Percentiles rank a stretch among this genome's conserved stretches.
phyloP scores from a whole-genome alignment of 2,329 filamentous ascomycete species.

The Epichloe elymi region DNA sequence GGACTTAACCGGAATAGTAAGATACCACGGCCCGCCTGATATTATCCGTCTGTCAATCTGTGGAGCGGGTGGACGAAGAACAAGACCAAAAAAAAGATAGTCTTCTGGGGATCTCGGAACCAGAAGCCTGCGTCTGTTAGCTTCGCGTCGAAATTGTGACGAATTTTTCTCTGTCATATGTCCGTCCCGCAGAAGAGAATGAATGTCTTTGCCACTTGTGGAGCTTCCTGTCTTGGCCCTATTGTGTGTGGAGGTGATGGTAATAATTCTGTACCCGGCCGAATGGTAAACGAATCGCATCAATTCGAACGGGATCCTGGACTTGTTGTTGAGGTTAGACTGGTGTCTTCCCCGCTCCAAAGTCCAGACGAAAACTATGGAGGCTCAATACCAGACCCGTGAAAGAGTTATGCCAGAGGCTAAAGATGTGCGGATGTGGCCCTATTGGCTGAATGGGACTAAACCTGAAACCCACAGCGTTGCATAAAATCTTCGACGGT shows the following conservation, averaged over 20 bases:
- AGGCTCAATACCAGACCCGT: background rate
- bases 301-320: background rate
- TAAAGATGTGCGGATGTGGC: conserved; percentile 10
- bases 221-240: background rate
- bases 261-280: background rate
- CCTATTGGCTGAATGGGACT: conserved; percentile 15
- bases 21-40: background rate
- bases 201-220: background rate
- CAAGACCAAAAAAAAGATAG: background rate
- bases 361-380: background rate
- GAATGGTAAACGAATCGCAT: conserved; percentile 1
- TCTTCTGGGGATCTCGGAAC: background rate
- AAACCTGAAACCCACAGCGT: conserved; percentile 23
- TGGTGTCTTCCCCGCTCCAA: background rate
- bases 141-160: background rate
- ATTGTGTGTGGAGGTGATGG: background rate
- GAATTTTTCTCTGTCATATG: too few relatives aligned
- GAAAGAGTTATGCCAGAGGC: background rate
- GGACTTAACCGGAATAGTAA: background rate
- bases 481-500: conserved; percentile 17
- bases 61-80: background rate
- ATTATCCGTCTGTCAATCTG: background rate
- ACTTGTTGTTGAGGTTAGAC: background rate
- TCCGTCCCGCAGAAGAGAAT: background rate
- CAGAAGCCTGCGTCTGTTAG: background rate